phyloP scores from a whole-genome alignment of 2,329 filamentous ascomycete species.

The Whalleya microplaca region DNA sequence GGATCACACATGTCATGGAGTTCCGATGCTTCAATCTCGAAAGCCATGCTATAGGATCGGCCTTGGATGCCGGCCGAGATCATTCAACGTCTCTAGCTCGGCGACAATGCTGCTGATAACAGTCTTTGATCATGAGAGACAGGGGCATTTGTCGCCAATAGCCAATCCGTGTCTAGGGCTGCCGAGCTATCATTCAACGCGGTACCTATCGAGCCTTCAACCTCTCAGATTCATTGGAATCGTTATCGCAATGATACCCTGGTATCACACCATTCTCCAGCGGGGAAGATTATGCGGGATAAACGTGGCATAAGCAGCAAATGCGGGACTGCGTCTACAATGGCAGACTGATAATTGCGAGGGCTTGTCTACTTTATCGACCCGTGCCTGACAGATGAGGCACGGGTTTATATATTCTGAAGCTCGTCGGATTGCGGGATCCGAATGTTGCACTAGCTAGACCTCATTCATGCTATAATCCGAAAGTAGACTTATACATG shows the following conservation, averaged over 20 bases:
- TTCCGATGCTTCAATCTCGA: background rate
- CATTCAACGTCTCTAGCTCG: background rate
- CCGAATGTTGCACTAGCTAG: constrained; percentile 5
- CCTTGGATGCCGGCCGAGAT: background rate
- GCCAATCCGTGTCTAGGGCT: background rate
- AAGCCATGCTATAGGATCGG: background rate
- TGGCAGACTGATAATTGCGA: background rate
- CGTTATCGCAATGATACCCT: constrained; percentile 14
- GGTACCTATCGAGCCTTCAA: background rate
- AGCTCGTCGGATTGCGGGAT: background rate
- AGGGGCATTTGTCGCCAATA: too few species aligned
- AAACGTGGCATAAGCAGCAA: constrained; percentile 7
- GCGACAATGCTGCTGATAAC: background rate
- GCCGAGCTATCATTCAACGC: background rate
- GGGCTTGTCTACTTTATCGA: background rate
- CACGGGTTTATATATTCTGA: constrained; percentile 16
- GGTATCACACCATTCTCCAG: constrained; percentile 12
- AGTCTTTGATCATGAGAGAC: background rate
- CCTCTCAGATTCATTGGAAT: constrained; percentile 2
- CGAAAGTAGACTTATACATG: too few species aligned
- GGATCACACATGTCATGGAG: background rate
- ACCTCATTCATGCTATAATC: constrained; percentile 4
- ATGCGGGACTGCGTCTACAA: background rate
- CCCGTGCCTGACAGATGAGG: constrained; percentile 17
- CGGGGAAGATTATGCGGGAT: constrained; percentile 7